Percentiles rank a stretch among this genome's conserved stretches.
phyloP scores from a whole-genome alignment of 129 eudicot genomes.

The Centaurea solstitialis region DNA sequence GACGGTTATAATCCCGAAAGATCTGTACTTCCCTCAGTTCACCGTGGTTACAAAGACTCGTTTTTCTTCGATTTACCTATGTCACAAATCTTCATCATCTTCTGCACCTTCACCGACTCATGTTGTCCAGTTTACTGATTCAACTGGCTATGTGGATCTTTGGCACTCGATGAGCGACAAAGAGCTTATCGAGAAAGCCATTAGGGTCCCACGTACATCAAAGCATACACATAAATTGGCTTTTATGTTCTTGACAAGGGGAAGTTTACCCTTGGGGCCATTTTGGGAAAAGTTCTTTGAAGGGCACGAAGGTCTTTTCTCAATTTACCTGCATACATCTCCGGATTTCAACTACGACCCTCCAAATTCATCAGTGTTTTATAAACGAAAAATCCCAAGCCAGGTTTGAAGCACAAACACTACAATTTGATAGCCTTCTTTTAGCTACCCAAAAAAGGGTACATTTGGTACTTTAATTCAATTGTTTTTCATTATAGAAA shows the following conservation, averaged over 20 bases:
- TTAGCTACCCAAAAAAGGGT: neutral
- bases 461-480: neutral
- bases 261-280: conserved; percentile 59
- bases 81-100: conserved; percentile 25
- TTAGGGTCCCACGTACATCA: conserved; percentile 48
- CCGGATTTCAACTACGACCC: conserved; percentile 62
- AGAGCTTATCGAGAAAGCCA: conserved; percentile 66
- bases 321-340: conserved; percentile 73
- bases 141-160: conserved; percentile 19
- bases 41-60: conserved; percentile 26
- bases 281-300: conserved; percentile 83
- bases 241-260: conserved; percentile 78
- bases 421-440: neutral
- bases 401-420: conserved; percentile 38
- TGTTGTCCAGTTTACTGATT: conserved; percentile 12
- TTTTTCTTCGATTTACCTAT: conserved; percentile 15
- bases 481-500: neutral
- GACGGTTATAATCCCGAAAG: conserved; percentile 44
- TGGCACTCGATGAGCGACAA: conserved; percentile 74
- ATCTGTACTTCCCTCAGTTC: conserved; percentile 48
- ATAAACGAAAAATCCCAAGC: conserved; percentile 80
- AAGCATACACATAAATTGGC: conserved; percentile 66
- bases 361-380: conserved; percentile 70
- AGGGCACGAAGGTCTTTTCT: conserved; percentile 71
- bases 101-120: conserved; percentile 6